Base-by-base conservation (phyloP, 495 filamentous ascomycete species). In the Tetracladium marchalianum region DNA sequence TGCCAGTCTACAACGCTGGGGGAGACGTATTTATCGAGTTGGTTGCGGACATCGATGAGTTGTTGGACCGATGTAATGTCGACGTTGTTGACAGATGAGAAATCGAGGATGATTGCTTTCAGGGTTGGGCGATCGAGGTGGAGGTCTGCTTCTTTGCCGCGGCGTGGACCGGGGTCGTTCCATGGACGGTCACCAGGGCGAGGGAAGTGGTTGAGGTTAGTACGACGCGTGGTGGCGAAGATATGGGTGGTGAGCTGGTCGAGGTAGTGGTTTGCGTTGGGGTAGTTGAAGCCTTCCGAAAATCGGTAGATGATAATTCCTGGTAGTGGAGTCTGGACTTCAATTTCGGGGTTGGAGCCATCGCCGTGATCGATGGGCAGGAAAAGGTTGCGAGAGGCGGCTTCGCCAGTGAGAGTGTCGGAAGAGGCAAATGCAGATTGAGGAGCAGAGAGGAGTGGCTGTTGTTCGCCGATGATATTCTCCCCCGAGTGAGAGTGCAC, bases 261-360 rank as follows among this genome's bases (percentile, higher is more conserved):
- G 27, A 94, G 78, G 61, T 94, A 93, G 64, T 92, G 85, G 59
- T 84, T 84, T 27, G 87, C 88, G 55, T 95, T 98, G 49, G 90
- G 87, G 56, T 96, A 98, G 68, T 92, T 90, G 72, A 93, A 95
- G 32, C 90, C 89, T 68, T 98, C 92, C 4, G 87, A 82, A 67
- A 98, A 97, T 35, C 92, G 80, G 67, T 95, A 98, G 61, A 98
- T 95, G 70, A 97, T 97, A 55, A 98, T 80, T 47, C 92, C 92
- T 0, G 92, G 90, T 58, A 89, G 89, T 6, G 92, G 92, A 50
- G 75, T 79, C 47, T 82, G 68, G 8, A 94, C 68, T 3, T 86
- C 75, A 46, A 98, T 70, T 15, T 84, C 72, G 1, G 93, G 92
- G 61, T 98, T 98, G 11, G 85, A 89, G 39, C 92, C 92, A 60